A percentile compares a stretch with the other conserved stretches of the same genome.
phyloP scores from a whole-genome alignment of 495 filamentous ascomycete species.

The Hyphodiscus hymeniophilus region DNA sequence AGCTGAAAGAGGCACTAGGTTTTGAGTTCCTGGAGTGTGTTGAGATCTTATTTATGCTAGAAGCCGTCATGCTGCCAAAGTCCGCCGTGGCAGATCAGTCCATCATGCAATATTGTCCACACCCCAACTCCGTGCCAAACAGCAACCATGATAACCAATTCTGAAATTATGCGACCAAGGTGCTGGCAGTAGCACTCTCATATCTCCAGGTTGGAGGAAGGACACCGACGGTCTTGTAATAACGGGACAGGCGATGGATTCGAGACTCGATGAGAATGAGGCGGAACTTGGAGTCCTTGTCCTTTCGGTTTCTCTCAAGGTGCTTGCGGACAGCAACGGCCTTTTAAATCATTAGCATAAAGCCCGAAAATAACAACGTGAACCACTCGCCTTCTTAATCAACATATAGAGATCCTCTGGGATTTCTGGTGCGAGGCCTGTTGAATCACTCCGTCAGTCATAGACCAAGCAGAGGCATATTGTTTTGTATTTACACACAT shows the following conservation, averaged over 20 bases:
- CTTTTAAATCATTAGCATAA: constrained; percentile 31
- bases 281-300: constrained; percentile 99
- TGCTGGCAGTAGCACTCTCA: constrained; percentile 61
- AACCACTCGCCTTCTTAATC: constrained; percentile 86
- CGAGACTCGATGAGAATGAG: constrained; percentile 99
- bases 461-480: constrained; percentile 89
- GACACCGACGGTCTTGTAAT: constrained; percentile 99
- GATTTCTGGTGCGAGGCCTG: constrained; percentile 94
- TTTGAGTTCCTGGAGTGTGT: constrained; percentile 12
- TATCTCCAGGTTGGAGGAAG: constrained; percentile 98
- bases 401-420: constrained; percentile 98
- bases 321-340: constrained; percentile 99
- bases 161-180: constrained; percentile 51
- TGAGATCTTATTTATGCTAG: constrained; percentile 17
- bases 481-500: constrained; percentile 6
- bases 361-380: neutral
- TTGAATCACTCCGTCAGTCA: constrained; percentile 27
- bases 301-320: constrained; percentile 99
- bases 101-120: constrained; percentile 16
- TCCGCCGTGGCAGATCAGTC: constrained; percentile 10
- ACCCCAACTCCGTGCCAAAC: constrained; percentile 23
- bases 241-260: constrained; percentile 92
- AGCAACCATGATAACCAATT: constrained; percentile 7
- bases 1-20: neutral
- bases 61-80: constrained; percentile 15